Conservation (phyloP, 116 monocot species). For the Trichopus zeylanicus region DNA sequence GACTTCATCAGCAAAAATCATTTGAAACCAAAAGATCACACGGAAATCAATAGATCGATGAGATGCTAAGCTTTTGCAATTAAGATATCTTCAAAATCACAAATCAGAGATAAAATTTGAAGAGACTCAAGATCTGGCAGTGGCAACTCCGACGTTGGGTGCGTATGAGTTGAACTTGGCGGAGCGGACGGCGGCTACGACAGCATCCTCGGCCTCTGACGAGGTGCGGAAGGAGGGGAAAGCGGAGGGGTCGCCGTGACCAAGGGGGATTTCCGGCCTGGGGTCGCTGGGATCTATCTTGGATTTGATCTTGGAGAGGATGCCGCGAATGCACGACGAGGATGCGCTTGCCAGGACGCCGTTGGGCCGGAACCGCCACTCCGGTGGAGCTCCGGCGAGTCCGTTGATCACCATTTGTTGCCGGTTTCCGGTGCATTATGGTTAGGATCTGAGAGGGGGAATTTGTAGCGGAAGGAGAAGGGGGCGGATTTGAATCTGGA, state of each 20-base stretch:
- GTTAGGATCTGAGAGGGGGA: too few relatives aligned
- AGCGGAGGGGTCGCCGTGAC: constrained; percentile 63
- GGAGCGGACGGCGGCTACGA: constrained; percentile 47
- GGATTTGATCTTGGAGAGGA: constrained; percentile 17
- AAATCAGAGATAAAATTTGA: too few relatives aligned
- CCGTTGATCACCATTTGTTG: too few relatives aligned
- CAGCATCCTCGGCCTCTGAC: constrained; percentile 46
- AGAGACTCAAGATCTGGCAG: too few relatives aligned
- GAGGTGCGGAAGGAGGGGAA: constrained; percentile 69
- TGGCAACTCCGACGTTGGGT: constrained; percentile 18
- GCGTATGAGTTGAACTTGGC: constrained; percentile 43
- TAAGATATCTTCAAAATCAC: too few relatives aligned
- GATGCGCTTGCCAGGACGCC: constrained; percentile 2
- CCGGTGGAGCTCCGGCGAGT: background rate
- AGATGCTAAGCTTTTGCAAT: too few relatives aligned
- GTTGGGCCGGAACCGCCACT: constrained; percentile 34
- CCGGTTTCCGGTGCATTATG: too few relatives aligned
- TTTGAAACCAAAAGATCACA: background rate
- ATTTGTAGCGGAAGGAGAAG: too few relatives aligned
- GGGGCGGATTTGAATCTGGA: too few relatives aligned
- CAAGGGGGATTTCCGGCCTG: constrained; percentile 36
- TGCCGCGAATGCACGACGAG: constrained; percentile 17
- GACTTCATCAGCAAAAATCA: too few relatives aligned
- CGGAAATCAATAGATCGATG: constrained; percentile 13
- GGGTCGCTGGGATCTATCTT: constrained; percentile 11